A percentile compares a stretch with the other conserved stretches of the same genome.
Evolutionary conservation across 164 flowering plant species (phyloP).

Genomic region (grape (Vitis vinifera)): ASM3070453v1 NC_081810.1:8012001-8012500

Average conservation of each 20-base stretch:
- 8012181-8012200: conserved; percentile 36
- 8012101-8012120: conserved; percentile 60
- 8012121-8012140: conserved; percentile 14
- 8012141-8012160: conserved; percentile 50
- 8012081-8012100: conserved; percentile 68
- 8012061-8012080: conserved; percentile 58
- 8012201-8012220: conserved; percentile 36
- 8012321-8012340: conserved; percentile 40
- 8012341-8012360: conserved; percentile 36
- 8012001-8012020: not conserved
- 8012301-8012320: conserved; percentile 59
- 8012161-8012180: conserved; percentile 82
- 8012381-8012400: conserved; percentile 43
- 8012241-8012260: conserved; percentile 68
- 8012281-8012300: conserved; percentile 49
- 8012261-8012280: conserved; percentile 40
- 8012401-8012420: conserved; percentile 55
- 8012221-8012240: conserved; percentile 68
- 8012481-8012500: conserved; percentile 31
- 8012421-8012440: conserved; percentile 52
- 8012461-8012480: conserved; percentile 37
- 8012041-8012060: conserved; percentile 21
- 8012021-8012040: not conserved
- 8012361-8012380: conserved; percentile 49
- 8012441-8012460: conserved; percentile 35